These are phyloP conservation scores for Chlamydomonas sp. DNA, from an alignment of 139 green algal species.

Conservation along the genomic window DNA sequence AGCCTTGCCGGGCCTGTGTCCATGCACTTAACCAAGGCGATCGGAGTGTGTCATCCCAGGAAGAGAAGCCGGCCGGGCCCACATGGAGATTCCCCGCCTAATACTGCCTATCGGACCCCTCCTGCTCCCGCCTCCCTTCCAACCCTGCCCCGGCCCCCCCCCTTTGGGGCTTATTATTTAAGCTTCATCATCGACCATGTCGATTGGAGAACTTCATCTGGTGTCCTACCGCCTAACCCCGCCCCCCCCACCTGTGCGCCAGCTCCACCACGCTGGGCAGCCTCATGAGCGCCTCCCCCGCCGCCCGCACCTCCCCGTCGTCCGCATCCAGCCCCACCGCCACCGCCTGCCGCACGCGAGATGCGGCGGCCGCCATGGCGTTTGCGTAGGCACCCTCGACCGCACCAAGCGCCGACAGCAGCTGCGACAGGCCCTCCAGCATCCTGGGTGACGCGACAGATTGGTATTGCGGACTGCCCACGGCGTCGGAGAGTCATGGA, in stretches of 20 bases:
- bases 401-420: conserved; percentile 28
- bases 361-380: conserved; percentile 22
- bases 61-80: no score
- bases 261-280: conserved; percentile 17
- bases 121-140: neutral
- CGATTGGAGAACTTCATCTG: no score
- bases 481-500: neutral
- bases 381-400: conserved; percentile 33
- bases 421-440: conserved; percentile 30
- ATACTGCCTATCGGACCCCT: no score
- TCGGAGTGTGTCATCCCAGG: no score
- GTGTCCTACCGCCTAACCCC: no score
- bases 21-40: no score
- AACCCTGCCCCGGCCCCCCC: neutral
- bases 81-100: neutral
- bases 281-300: conserved; percentile 21
- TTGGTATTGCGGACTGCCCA: no score
- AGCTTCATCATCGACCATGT: no score
- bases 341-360: neutral
- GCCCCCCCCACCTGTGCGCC: conserved; percentile 21
- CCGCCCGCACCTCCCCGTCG: conserved; percentile 20
- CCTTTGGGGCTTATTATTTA: no score
- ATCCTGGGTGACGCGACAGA: neutral
- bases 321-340: conserved; percentile 26
- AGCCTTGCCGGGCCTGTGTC: no score